Base-by-base conservation (phyloP, 1,284 basidiomycete genomes). In the Wolfiporia cocos region DNA sequence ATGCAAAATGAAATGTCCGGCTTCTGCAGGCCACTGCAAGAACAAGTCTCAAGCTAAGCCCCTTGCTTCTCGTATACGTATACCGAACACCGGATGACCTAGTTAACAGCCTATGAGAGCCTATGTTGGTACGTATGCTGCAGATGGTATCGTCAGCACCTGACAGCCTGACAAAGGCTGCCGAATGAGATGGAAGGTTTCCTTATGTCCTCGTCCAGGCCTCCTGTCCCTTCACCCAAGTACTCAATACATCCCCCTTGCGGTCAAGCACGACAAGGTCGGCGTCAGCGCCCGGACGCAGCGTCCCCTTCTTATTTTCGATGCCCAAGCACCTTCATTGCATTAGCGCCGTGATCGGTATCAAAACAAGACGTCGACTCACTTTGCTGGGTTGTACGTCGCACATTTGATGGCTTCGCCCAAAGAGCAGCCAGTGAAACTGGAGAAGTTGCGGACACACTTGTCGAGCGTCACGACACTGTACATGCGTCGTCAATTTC, bases 321-420 rank as follows among this genome's bases (percentile, higher is more conserved):
- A 94, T 85, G 20, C 86, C 81, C 14, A 94, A 71, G 58, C 86
- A 85, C 50, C 81, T 83, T 44, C 9, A 34, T 17, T 12, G 33
- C 30, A n/a, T 18, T 33, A n/a, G 30, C 33, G 14, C 15, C 18
- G 20, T 18, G 34, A n/a, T 22, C n/a, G 10, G 10, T 7, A 36
- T 31, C 20, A 17, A 18, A 14, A 17, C 22, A 43, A 36, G 24
- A 49, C 37, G 29, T 9, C 23, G 4, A 54, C 74, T 42, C 49
- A 84, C 74, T 74, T 81, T 1, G 91, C 91, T 6, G 92, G 87
- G 53, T 88, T 87, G 55, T 73, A 78, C 0, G 88, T 92, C 17
- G 86, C 89, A 56, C 90, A 92, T 48, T 81, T 80, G 58, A 94
- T 80, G 11, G 92, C 86, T 58, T 91, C 77, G 20, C 85, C 81